Percentiles rank a stretch among this genome's conserved stretches.
These are phyloP conservation scores for Cryptosporidium muris DNA, from an alignment of 169 alveolate species.

Conservation along the genomic window DNA sequence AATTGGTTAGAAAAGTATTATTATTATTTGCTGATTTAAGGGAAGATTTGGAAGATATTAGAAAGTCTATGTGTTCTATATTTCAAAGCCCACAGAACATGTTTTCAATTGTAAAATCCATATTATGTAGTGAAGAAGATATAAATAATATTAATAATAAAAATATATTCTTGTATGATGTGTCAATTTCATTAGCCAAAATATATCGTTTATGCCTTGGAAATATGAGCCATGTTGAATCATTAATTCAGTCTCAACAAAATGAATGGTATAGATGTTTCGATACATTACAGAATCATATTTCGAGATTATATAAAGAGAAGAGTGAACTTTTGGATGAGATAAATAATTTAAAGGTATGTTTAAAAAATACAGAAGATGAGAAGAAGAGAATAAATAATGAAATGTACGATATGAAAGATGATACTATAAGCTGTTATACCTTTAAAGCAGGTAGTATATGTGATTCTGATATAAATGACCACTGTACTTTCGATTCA, in stretches of 20 bases:
- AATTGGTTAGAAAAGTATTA: background rate
- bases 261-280: constrained; percentile 28
- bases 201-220: constrained; percentile 2
- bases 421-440: constrained; percentile 49
- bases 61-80: background rate
- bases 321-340: constrained; percentile 19
- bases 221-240: background rate
- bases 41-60: constrained; percentile 4
- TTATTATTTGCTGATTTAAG: constrained; percentile 11
- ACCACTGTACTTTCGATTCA: background rate
- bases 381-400: background rate
- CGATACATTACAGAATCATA: background rate
- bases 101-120: background rate
- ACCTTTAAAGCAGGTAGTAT: constrained; percentile 18
- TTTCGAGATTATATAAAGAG: background rate
- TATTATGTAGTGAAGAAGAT: background rate
- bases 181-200: background rate
- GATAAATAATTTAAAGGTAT: constrained; percentile 5
- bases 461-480: constrained; percentile 1
- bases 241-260: constrained; percentile 3
- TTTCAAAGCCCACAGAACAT: constrained; percentile 15
- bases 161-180: constrained; percentile 3
- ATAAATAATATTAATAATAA: background rate
- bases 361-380: constrained; percentile 3
- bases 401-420: background rate